Conservation (phyloP, 306 rosid genomes). For the Sindora glabra region DNA sequence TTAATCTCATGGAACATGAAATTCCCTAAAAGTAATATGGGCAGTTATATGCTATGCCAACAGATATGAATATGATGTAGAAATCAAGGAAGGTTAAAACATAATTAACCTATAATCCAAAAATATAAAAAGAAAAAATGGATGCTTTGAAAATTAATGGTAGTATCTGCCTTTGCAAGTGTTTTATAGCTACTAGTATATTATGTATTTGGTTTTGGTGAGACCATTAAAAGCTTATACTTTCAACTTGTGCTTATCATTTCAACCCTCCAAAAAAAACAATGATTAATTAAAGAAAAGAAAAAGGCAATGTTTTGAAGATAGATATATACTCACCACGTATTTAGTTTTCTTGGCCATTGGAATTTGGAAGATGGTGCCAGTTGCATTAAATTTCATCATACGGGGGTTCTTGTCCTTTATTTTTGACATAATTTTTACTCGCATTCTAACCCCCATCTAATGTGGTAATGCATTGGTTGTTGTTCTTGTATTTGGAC, state of each 20-base stretch:
- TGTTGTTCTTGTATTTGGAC: too few relatives aligned
- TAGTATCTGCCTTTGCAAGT: too few relatives aligned
- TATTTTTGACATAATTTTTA: too few relatives aligned
- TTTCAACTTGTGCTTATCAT: too few relatives aligned
- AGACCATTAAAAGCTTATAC: neutral
- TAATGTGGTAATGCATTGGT: too few relatives aligned
- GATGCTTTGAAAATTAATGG: neutral
- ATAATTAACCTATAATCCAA: neutral
- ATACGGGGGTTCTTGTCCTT: neutral
- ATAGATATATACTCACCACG: neutral
- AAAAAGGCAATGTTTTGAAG: neutral
- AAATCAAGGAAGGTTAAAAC: neutral
- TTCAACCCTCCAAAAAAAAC: too few relatives aligned
- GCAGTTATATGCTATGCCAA: neutral
- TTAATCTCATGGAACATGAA: neutral
- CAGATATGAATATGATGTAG: too few relatives aligned
- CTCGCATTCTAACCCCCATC: too few relatives aligned
- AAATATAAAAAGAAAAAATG: neutral
- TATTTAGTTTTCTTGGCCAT: neutral
- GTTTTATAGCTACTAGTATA: neutral
- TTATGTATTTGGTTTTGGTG: neutral
- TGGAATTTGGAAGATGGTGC: neutral
- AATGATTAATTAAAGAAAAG: too few relatives aligned
- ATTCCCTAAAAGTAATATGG: neutral
- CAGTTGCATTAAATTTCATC: neutral